Conservation (phyloP, 2,329 filamentous ascomycete species). For the Aspergillus sp. region DNA sequence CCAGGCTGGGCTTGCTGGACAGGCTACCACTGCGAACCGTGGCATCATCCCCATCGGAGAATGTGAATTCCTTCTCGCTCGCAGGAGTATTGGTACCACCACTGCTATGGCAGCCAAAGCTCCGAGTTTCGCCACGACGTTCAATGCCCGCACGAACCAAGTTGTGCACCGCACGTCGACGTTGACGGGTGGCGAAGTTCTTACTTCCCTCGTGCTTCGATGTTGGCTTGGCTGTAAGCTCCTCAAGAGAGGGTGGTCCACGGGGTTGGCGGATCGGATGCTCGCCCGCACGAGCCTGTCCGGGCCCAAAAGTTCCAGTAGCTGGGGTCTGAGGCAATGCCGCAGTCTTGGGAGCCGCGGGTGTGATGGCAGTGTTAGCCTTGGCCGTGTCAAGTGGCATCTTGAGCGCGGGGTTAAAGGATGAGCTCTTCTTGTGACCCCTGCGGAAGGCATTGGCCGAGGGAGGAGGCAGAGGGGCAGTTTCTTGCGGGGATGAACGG, state of each 20-base stretch:
- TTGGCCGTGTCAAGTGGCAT: conserved; percentile 48
- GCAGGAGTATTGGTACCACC: conserved; percentile 83
- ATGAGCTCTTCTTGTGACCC: conserved; percentile 87
- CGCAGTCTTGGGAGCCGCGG: conserved; percentile 72
- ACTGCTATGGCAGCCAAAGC: conserved; percentile 63
- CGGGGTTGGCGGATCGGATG: conserved; percentile 92
- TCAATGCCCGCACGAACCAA: conserved; percentile 87
- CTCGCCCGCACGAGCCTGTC: conserved; percentile 88
- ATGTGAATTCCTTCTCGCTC: conserved; percentile 73
- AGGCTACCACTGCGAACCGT: conserved; percentile 77
- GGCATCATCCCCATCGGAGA: conserved; percentile 75
- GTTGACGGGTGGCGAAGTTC: conserved; percentile 93
- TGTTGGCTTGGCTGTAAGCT: conserved; percentile 85
- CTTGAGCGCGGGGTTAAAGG: conserved; percentile 60
- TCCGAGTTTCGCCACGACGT: conserved; percentile 72
- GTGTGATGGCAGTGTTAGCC: conserved; percentile 56
- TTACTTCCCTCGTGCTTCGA: conserved; percentile 92
- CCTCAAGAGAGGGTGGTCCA: conserved; percentile 86
- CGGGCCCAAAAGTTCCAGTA: conserved; percentile 86
- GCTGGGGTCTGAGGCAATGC: conserved; percentile 77
- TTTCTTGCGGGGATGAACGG: conserved; percentile 69
- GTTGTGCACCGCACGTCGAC: conserved; percentile 87
- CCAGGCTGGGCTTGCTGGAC: conserved; percentile 71
- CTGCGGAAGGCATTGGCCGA: conserved; percentile 91
- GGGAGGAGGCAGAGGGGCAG: conserved; percentile 76